These are phyloP conservation scores for Candida bentonensis DNA, from an alignment of 805 yeast genomes.

Conservation along the genomic window DNA sequence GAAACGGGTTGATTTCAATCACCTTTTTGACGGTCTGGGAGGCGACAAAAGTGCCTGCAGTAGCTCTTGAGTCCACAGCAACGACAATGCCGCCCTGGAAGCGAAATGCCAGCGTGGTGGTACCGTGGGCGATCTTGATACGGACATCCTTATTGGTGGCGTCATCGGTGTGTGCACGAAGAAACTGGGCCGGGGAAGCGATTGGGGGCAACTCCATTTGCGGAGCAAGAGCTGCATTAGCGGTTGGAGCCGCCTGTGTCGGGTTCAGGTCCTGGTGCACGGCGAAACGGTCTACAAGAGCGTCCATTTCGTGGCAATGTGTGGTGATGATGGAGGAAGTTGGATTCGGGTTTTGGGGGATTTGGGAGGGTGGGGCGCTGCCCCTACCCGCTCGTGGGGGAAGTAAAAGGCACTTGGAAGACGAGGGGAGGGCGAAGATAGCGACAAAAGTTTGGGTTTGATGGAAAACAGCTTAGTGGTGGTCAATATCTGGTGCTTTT, in stretches of 20 bases:
- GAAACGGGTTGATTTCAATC: slow-evolving; percentile 86
- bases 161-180: slow-evolving; percentile 97
- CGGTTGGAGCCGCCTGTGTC: not conserved
- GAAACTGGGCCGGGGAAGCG: slow-evolving; percentile 77
- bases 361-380: too few relatives aligned
- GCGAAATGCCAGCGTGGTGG: slow-evolving; percentile 95
- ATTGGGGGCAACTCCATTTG: slow-evolving; percentile 65
- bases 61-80: slow-evolving; percentile 96
- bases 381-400: too few relatives aligned
- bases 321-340: too few relatives aligned
- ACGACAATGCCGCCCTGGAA: slow-evolving; percentile 89
- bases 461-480: too few relatives aligned
- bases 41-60: slow-evolving; percentile 96
- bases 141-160: slow-evolving; percentile 83
- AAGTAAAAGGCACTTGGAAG: too few relatives aligned
- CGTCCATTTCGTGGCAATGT: not conserved
- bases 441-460: too few relatives aligned
- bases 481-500: too few relatives aligned
- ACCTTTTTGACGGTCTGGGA: slow-evolving; percentile 97
- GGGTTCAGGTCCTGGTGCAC: not conserved
- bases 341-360: too few relatives aligned
- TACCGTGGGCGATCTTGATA: slow-evolving; percentile 96
- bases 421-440: too few relatives aligned
- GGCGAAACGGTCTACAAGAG: not conserved
- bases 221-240: slow-evolving; percentile 28